Evolutionary conservation across 495 filamentous ascomycete species (phyloP).

Genomic region (Lasiosphaeris hirsuta): DNA sequence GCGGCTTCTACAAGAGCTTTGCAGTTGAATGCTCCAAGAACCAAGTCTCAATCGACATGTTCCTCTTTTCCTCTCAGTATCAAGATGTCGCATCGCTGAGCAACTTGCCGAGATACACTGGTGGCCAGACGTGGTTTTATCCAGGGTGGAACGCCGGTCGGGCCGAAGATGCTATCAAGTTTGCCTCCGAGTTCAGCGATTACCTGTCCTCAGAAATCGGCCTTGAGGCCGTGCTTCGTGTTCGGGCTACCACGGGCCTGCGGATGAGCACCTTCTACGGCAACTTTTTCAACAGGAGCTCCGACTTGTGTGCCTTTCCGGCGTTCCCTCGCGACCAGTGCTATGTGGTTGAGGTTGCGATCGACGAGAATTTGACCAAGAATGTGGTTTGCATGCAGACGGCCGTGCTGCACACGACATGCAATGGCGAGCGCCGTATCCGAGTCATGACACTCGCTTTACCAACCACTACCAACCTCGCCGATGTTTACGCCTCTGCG

Average conservation of each 20-base stretch:
- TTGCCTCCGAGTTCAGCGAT: constrained; percentile 93
- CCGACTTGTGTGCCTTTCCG: constrained; percentile 95
- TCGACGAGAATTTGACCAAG: constrained; percentile 91
- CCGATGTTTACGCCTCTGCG: constrained; percentile 90
- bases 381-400: constrained; percentile 92
- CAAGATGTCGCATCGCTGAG: constrained; percentile 95
- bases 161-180: constrained; percentile 93
- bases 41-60: constrained; percentile 99
- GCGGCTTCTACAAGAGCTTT: constrained; percentile 98
- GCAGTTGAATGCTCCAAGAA: constrained; percentile 98
- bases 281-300: constrained; percentile 98
- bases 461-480: constrained; percentile 84
- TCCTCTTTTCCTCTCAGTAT: constrained; percentile 94
- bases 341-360: constrained; percentile 98
- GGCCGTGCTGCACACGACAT: constrained; percentile 96
- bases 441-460: constrained; percentile 90
- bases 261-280: constrained; percentile 98
- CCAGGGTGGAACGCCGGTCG: constrained; percentile 95
- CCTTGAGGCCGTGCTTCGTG: constrained; percentile 91
- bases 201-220: constrained; percentile 94
- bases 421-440: constrained; percentile 94
- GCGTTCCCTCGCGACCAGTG: constrained; percentile 96
- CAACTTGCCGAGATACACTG: constrained; percentile 92
- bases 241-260: constrained; percentile 89
- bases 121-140: constrained; percentile 98